These are phyloP conservation scores for Wallacemonas sp. DNA, from an alignment of 208 protist genomes.

Conservation along the genomic window DNA sequence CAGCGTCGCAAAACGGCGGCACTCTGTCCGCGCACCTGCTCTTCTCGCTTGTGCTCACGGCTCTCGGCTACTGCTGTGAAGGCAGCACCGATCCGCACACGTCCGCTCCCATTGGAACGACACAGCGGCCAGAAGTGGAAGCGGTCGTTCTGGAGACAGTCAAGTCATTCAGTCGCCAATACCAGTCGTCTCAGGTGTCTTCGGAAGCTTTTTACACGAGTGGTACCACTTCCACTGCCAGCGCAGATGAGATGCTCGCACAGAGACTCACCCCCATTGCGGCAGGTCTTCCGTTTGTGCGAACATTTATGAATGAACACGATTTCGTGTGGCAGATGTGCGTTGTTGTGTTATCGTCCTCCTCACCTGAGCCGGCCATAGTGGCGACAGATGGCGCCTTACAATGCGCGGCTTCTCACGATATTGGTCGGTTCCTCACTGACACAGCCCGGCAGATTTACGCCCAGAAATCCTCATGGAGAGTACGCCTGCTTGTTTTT, in stretches of 20 bases:
- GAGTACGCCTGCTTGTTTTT: constrained; percentile 29
- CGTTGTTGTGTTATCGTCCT: not conserved
- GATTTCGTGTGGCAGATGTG: not conserved
- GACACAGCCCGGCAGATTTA: constrained; percentile 18
- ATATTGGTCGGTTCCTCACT: constrained; percentile 21
- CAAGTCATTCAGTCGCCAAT: not conserved
- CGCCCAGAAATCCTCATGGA: constrained; percentile 12
- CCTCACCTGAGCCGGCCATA: too few species aligned
- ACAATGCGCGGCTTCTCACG: constrained; percentile 28
- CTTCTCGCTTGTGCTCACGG: not conserved
- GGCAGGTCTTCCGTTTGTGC: not conserved
- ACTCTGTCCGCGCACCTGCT: not conserved
- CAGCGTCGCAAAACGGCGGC: not conserved
- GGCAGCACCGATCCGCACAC: not conserved
- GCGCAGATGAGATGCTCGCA: not conserved
- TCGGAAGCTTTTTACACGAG: too few species aligned
- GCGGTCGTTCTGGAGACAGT: not conserved
- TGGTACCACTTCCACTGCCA: too few species aligned
- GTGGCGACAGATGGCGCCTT: constrained; percentile 23
- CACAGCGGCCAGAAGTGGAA: not conserved
- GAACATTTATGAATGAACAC: not conserved
- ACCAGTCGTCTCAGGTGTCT: not conserved
- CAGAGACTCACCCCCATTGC: not conserved
- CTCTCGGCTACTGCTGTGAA: not conserved
- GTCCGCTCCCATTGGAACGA: not conserved